Percentiles rank a stretch among this genome's conserved stretches.
Conservation (phyloP, 2,329 filamentous ascomycete genomes). For the Aureobasidium sp. region DNA sequence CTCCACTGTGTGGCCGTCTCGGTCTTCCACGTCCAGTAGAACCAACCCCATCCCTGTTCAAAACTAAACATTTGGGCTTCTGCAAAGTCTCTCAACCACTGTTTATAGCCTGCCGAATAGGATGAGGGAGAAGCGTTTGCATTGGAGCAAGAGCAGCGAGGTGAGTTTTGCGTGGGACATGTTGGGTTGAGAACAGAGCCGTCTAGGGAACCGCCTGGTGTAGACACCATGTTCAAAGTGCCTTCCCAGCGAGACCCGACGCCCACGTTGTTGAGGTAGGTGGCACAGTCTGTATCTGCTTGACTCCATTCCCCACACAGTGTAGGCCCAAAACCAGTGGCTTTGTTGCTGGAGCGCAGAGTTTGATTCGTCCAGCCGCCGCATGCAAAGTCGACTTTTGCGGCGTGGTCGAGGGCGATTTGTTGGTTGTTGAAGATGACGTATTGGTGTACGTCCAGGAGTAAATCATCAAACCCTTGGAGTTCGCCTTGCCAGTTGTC, state of each 20-base stretch:
- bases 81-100: slow-evolving; percentile 80
- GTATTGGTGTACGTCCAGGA: slow-evolving; percentile 97
- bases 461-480: slow-evolving; percentile 58
- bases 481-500: slow-evolving; percentile 83
- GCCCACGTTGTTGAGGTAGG: slow-evolving; percentile 80
- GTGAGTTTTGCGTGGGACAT: slow-evolving; percentile 58
- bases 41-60: slow-evolving; percentile 92
- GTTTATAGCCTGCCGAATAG: slow-evolving; percentile 69
- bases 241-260: slow-evolving; percentile 88
- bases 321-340: slow-evolving; percentile 81
- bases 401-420: slow-evolving; percentile 69
- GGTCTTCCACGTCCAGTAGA: slow-evolving; percentile 98
- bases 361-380: slow-evolving; percentile 77
- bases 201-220: slow-evolving; percentile 44
- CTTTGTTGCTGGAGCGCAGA: slow-evolving; percentile 58
- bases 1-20: slow-evolving; percentile 85
- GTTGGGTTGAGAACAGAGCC: slow-evolving; percentile 58
- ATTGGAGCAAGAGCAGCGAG: slow-evolving; percentile 59
- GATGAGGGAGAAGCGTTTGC: slow-evolving; percentile 64
- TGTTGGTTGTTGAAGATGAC: slow-evolving; percentile 93
- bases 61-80: slow-evolving; percentile 95
- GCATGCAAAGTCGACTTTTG: slow-evolving; percentile 83
- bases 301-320: slow-evolving; percentile 96
- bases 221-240: slow-evolving; percentile 53
- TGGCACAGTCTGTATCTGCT: slow-evolving; percentile 89